Conservation (phyloP, 1,139 yeast genomes). For the Blastobotrys serpentis region DNA sequence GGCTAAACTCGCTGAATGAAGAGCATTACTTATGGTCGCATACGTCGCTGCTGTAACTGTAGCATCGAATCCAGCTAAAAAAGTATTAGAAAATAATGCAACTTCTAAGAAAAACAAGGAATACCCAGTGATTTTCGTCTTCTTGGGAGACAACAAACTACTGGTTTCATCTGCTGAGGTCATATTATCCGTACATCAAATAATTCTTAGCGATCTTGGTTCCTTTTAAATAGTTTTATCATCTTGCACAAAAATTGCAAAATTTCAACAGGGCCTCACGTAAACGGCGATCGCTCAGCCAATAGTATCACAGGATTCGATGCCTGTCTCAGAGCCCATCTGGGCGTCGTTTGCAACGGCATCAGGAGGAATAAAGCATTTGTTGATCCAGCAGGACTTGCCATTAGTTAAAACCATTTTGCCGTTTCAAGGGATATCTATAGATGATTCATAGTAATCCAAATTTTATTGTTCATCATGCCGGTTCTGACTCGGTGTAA, state of each 20-base stretch:
- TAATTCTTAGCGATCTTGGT: not conserved
- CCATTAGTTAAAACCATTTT: no score
- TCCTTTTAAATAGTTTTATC: no score
- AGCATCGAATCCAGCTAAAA: conserved; percentile 9
- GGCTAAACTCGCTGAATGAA: conserved; percentile 6
- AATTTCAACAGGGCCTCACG: not conserved
- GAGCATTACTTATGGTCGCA: conserved; percentile 1
- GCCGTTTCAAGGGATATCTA: no score
- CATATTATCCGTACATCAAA: not conserved
- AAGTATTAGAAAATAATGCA: conserved; percentile 6
- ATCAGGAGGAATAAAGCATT: no score
- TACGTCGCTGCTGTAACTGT: conserved; percentile 9
- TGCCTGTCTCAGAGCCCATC: not conserved
- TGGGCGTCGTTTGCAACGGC: no score
- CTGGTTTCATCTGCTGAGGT: not conserved
- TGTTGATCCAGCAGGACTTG: no score
- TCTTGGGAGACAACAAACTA: not conserved
- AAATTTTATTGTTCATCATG: no score
- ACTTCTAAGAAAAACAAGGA: conserved; percentile 2
- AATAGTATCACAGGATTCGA: not conserved
- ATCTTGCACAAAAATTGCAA: no score
- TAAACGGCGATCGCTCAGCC: not conserved
- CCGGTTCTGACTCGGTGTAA: no score
- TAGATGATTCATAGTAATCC: no score
- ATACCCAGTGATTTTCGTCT: not conserved